Evolutionary conservation across 495 filamentous ascomycete species (phyloP).

Genomic region (Xeromyces bisporus): DNA sequence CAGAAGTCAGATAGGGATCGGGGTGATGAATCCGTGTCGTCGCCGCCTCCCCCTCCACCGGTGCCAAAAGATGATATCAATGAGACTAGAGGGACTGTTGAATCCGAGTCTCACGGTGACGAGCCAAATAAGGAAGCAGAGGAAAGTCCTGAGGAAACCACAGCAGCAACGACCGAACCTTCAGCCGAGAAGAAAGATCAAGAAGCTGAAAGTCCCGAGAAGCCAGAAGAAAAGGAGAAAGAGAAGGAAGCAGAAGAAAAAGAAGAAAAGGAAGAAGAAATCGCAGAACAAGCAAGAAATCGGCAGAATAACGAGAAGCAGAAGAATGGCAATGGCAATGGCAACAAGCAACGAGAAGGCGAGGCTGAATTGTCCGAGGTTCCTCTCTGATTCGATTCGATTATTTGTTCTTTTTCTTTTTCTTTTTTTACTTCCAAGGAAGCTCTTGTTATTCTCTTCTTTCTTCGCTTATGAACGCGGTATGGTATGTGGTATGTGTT

Average conservation of each 20-base stretch:
- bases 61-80: no score
- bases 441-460: neutral
- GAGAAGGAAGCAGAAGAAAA: conserved; percentile 8
- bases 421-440: neutral
- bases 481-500: neutral
- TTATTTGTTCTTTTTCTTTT: neutral
- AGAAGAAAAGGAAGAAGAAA: conserved; percentile 3
- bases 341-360: neutral
- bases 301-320: neutral
- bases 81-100: neutral
- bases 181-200: no score
- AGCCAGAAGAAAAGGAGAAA: neutral
- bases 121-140: neutral
- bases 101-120: neutral
- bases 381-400: neutral
- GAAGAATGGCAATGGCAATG: neutral
- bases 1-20: no score
- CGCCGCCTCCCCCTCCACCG: no score
- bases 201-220: no score
- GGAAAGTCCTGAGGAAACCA: neutral
- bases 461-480: neutral
- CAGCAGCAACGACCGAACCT: no score
- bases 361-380: neutral
- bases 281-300: neutral
- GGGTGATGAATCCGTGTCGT: no score